Evolutionary conservation across 2,329 filamentous ascomycete genomes (phyloP), one percentile per base, ranked within the genome.

Genomic region (Orbilia blumenaviensis): DNA sequence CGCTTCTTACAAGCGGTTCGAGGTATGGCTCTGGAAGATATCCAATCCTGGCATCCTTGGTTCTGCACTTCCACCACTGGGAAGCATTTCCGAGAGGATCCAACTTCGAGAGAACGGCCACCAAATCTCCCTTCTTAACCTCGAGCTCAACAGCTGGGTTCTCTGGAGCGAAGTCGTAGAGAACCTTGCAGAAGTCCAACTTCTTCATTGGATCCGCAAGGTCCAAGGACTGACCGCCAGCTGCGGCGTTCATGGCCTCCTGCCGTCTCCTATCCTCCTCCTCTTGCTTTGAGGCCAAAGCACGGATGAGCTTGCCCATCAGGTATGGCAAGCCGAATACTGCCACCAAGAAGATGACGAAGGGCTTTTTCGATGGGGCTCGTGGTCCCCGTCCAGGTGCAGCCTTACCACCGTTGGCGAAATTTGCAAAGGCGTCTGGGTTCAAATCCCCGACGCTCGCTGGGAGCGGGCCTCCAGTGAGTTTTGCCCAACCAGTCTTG

Each of bases 51-150:
- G 93, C 94, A 82, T 98, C 93, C 76, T 95, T 88, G 12, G 94
- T 91, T 66, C 95, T 88, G 84, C 96, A 99, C 79, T 91, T 89
- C 95, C 95, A 99, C 95, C 95, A 99, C 82, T 99, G 94, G 62
- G 92, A 95, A 3, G 93, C 89, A 80, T 95, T 93, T 46, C 95
- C 95, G 81, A 94, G 88, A 0, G 95, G 95, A 81, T 99, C 95
- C 16, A 89, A 91, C 85, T 97, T 97, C 85, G 90, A 91, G 66
- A 99, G 87, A 0, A 99, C 93, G 25, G 95, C 95, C 14, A 99
- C 94, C 63, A 98, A 89, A 80, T 99, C 95, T 74, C 94, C 94
- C 85, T 97, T 97, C 85, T 92, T 94, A 23, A 96, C 94, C 36
- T 92, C 90, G 12, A 99, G 87, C 81, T 99, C 96, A 79, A 98